Base-by-base conservation (phyloP, 208 protist species). In the Novymonas esmeraldas region DNA sequence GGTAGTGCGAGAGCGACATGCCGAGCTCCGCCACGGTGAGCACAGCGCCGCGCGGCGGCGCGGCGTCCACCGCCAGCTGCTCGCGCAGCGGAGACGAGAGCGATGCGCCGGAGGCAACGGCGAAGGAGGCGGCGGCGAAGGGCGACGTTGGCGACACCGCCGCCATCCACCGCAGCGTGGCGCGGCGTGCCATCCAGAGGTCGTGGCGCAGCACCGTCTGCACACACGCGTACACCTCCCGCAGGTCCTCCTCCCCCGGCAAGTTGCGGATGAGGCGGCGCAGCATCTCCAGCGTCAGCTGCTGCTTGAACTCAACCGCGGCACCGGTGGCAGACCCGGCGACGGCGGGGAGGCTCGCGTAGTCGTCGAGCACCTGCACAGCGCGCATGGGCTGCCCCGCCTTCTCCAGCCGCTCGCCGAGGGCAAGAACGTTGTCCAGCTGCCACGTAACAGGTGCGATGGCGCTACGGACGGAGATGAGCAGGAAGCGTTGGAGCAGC, bases 401-500 rank as follows among this genome's bases (percentile, higher is more conserved):
- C 50, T 80, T 70, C 64, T 85, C 83, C 48, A 96, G 84, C 38
- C 74, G 74, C 76, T 94, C 87, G 24, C 76, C 79, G 24, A 96
- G 45, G 18, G 88, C 65, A 31, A 90, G 68, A 51, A 96, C 86
- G 64, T 92, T 94, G 28, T 80, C 64, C 11, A 87, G 58, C 75
- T 96, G 90, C 87, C 86, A 93, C 56, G 82, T 64, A 5, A 83
- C 73, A 16, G 87, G 84, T 13, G 84, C 78, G 16, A 96, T 73
- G 46, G 85, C 79, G 65, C 81, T 89, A 44, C 90, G 90, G 6
- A 85, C 64, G 6, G 87, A 73, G 57, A 96, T 88, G 16, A 79
- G 82, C 67, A 84, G 64, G 64, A 92, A 86, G 31, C 77, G 84
- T 63, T 96, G 90, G 31, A 93, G 68, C 7, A 86, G 73, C 4